Conservation (phyloP, 495 filamentous ascomycete genomes). For the Penicillium steckii region DNA sequence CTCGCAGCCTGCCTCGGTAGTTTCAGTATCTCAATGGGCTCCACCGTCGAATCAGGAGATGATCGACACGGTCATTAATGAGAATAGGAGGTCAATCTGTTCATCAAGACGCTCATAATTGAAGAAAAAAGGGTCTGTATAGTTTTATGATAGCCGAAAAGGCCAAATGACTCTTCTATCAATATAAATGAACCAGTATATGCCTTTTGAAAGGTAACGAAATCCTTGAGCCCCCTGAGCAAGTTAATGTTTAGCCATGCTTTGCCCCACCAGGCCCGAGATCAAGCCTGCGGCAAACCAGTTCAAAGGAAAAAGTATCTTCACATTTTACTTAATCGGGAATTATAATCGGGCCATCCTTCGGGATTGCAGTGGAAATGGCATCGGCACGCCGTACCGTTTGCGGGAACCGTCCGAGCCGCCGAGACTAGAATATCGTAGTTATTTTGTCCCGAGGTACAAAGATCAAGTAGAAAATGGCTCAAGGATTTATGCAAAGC, state of each 20-base stretch:
- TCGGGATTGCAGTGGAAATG: slow-evolving; percentile 11
- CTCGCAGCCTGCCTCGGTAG: slow-evolving; percentile 17
- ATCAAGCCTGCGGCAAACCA: background rate
- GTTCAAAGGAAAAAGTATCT: background rate
- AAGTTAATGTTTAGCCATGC: background rate
- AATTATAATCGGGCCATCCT: background rate
- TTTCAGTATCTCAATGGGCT: slow-evolving; percentile 8
- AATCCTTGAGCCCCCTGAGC: too few relatives aligned
- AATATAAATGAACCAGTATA: too few relatives aligned
- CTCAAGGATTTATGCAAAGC: background rate
- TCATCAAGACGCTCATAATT: background rate
- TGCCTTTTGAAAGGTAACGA: too few relatives aligned
- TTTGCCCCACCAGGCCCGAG: background rate
- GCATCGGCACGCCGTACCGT: slow-evolving; percentile 9
- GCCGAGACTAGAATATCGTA: background rate
- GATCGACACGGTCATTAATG: slow-evolving; percentile 4
- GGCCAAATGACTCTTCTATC: too few relatives aligned
- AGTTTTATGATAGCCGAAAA: too few relatives aligned
- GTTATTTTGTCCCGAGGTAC: background rate
- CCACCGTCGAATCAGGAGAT: slow-evolving; percentile 11
- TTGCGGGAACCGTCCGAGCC: background rate
- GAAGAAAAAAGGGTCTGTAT: too few relatives aligned
- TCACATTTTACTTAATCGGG: background rate
- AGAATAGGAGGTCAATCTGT: background rate
- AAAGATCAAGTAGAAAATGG: background rate